phyloP scores from a whole-genome alignment of 2,329 filamentous ascomycete species.

The Colletotrichum spinosum region DNA sequence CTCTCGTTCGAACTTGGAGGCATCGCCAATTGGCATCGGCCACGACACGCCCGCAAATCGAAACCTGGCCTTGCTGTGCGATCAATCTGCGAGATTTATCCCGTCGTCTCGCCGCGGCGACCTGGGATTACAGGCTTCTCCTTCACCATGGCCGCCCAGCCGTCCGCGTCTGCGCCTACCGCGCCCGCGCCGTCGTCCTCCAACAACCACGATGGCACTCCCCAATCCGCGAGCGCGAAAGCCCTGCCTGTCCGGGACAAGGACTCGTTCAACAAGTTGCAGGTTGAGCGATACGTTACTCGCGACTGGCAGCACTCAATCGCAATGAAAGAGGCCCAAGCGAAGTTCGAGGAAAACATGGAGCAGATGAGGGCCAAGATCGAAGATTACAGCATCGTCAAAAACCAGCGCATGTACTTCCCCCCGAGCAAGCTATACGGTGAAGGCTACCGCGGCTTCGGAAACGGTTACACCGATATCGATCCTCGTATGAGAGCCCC shows the following conservation, averaged over 20 bases:
- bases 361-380: conserved; percentile 74
- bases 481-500: conserved; percentile 33
- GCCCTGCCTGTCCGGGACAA: conserved; percentile 62
- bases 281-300: conserved; percentile 65
- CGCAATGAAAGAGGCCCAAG: conserved; percentile 62
- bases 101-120: conserved; percentile 52
- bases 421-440: conserved; percentile 70
- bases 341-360: conserved; percentile 67
- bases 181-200: conserved; percentile 45
- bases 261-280: conserved; percentile 64
- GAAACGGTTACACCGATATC: conserved; percentile 84
- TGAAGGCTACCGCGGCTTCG: conserved; percentile 88
- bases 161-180: conserved; percentile 47
- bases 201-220: conserved; percentile 36
- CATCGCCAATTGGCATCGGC: conserved; percentile 35
- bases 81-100: conserved; percentile 2
- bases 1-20: conserved; percentile 26
- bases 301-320: conserved; percentile 67
- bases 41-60: conserved; percentile 33
- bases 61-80: conserved; percentile 22
- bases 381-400: conserved; percentile 75
- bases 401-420: conserved; percentile 65
- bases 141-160: conserved; percentile 58
- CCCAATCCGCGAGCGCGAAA: conserved; percentile 34
- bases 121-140: conserved; percentile 45